A percentile compares a stretch with the other conserved stretches of the same genome.
Conservation (phyloP, 2,329 filamentous ascomycete genomes). For the Fusarium musae region DNA sequence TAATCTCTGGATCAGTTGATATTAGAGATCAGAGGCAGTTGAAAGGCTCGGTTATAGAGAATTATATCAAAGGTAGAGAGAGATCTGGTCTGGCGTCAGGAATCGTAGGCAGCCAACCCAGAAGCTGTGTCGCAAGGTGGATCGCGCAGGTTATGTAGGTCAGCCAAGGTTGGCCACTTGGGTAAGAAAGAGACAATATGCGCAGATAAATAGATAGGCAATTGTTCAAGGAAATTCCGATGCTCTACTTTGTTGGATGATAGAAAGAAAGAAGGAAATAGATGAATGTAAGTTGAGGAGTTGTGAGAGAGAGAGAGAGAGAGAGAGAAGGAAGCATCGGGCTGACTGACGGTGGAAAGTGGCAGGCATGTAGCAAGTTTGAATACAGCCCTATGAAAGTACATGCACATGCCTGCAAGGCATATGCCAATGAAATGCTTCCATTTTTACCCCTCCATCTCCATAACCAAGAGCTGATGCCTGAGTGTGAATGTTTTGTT, state of each 20-base stretch:
- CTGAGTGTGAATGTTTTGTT: conserved; percentile 16
- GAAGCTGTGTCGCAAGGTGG: conserved; percentile 8
- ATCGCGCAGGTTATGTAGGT: not conserved
- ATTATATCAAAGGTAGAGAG: not conserved
- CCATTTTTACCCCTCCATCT: conserved; percentile 7
- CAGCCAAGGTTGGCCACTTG: not conserved
- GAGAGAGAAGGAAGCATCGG: not conserved
- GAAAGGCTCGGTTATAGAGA: not conserved
- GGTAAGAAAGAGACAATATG: not conserved
- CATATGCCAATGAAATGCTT: not conserved
- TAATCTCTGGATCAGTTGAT: not conserved
- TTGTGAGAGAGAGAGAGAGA: not conserved
- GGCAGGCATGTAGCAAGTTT: not conserved
- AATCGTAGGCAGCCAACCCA: not conserved
- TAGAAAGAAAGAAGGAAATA: not conserved
- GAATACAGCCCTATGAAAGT: conserved; percentile 15
- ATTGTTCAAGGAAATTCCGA: not conserved
- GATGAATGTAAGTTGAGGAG: conserved; percentile 10
- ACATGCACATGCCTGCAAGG: not conserved
- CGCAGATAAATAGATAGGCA: not conserved
- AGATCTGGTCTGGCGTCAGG: not conserved
- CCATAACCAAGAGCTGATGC: conserved; percentile 20
- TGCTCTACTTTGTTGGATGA: not conserved
- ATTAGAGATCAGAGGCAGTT: not conserved
- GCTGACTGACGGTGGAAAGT: conserved; percentile 27